Conservation (phyloP, 108 stramenopile genomes). For the Conticribra weissflogii region DNA sequence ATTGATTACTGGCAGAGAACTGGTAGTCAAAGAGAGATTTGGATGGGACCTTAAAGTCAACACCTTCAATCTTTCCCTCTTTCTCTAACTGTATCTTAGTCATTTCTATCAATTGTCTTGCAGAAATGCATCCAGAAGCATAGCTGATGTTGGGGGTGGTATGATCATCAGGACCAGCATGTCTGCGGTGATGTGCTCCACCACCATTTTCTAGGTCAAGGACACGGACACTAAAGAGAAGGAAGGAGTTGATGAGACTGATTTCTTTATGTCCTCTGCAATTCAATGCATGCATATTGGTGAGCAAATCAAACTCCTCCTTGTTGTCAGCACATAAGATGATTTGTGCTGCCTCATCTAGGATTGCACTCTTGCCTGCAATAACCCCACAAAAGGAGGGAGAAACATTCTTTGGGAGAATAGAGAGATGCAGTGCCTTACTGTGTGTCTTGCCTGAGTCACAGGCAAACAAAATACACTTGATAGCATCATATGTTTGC, state of each 20-base stretch:
- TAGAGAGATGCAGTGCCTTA: background rate
- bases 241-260: no score
- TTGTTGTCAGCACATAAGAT: background rate
- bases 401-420: background rate
- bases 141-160: background rate
- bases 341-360: background rate
- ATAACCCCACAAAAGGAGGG: background rate
- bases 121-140: background rate
- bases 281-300: background rate
- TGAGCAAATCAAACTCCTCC: background rate
- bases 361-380: background rate
- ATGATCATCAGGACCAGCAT: background rate
- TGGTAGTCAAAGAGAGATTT: background rate
- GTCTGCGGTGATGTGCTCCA: background rate
- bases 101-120: background rate
- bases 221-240: background rate
- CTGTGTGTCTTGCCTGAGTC: background rate
- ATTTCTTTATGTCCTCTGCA: conserved; percentile 2
- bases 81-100: background rate
- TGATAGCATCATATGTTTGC: background rate
- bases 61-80: background rate
- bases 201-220: background rate
- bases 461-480: background rate
- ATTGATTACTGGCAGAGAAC: background rate
- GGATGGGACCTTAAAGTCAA: background rate